Evolutionary conservation across 1,284 basidiomycete genomes (phyloP).

Genomic region (Bjerkandera adusta): DNA sequence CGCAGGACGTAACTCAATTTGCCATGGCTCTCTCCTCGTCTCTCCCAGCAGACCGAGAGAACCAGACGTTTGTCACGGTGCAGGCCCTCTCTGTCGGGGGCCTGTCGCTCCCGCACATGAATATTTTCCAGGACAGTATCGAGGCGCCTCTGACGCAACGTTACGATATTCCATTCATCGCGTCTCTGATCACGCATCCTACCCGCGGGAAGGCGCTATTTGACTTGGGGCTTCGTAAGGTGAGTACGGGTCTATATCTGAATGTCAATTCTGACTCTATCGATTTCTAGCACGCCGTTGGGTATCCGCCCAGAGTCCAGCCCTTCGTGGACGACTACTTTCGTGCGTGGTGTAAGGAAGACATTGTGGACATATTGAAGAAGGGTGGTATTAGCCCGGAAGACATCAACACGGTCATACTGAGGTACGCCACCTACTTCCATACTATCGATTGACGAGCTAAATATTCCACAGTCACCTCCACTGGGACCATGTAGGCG

Average conservation of each 20-base stretch:
- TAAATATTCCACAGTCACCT: conserved; percentile 7
- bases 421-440: conserved; percentile 10
- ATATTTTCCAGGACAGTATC: conserved; percentile 9
- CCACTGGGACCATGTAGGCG: conserved; percentile 15
- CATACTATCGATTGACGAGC: neutral
- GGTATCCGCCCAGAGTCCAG: conserved; percentile 8
- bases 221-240: conserved; percentile 14
- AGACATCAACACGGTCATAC: conserved; percentile 8
- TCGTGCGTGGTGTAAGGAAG: conserved; percentile 7
- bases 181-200: conserved; percentile 13
- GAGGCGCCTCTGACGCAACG: neutral
- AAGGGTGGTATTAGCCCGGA: conserved; percentile 5
- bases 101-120: conserved; percentile 6
- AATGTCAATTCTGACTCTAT: neutral
- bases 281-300: conserved; percentile 3
- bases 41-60: conserved; percentile 8
- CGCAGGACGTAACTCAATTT: too few relatives aligned
- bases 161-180: conserved; percentile 4
- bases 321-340: conserved; percentile 1
- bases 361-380: conserved; percentile 6
- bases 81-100: conserved; percentile 10
- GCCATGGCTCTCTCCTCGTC: too few relatives aligned
- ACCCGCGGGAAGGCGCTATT: conserved; percentile 9
- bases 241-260: neutral
- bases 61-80: conserved; percentile 12